Base-by-base conservation (phyloP, 164 flowering plant species). In the Vitis labrusca region DNA sequence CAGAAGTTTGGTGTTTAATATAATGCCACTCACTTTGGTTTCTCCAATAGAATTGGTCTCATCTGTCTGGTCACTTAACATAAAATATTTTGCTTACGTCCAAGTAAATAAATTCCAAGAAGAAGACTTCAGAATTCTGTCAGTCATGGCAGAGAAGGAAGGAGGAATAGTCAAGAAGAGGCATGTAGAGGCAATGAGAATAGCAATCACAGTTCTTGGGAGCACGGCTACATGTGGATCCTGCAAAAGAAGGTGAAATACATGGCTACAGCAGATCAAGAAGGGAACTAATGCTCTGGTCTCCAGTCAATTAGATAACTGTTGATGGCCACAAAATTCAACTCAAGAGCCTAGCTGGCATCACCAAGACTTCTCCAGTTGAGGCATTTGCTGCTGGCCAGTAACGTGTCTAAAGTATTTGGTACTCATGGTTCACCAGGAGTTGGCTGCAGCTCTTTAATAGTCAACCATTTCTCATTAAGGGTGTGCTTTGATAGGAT, bases 241-340 rank as follows among this genome's bases (percentile, higher is more conserved):
- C 16, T 30, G n/a, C 81, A 78, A 54, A 37, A 65, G 66, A 78
- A 81, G 67, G 78, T 1, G 72, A 81, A 14, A 78, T 76, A 3
- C 23, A 16, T 9, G 61, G 61, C 13, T 58, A 37, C 1, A 68
- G 30, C 66, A 19, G 71, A 81, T 81, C 76, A 76, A 73, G 61
- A 81, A 81, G 76, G 75, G 84, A 81, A 70, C 73, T 81, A 48
- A 71, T 81, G 76, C 68, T 81, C 0, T 81, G 84, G 84, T 78
- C 80, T 13, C 80, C 82, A 0, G 80, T 78, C 29, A 72, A 64
- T 66, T 82, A 81, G 60, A 71, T 74, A 50, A 63, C 19, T 0
- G 63, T 72, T 7, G 80, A 77, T 58, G 77, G 71, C 4, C 78
- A 70, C 12, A 81, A 81, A 67, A 74, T 81, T 61, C 78, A 74